Evolutionary conservation across 1,284 basidiomycete species (phyloP), one percentile per base, ranked within the genome.

Genomic region (Melampsora larici-populina): DNA sequence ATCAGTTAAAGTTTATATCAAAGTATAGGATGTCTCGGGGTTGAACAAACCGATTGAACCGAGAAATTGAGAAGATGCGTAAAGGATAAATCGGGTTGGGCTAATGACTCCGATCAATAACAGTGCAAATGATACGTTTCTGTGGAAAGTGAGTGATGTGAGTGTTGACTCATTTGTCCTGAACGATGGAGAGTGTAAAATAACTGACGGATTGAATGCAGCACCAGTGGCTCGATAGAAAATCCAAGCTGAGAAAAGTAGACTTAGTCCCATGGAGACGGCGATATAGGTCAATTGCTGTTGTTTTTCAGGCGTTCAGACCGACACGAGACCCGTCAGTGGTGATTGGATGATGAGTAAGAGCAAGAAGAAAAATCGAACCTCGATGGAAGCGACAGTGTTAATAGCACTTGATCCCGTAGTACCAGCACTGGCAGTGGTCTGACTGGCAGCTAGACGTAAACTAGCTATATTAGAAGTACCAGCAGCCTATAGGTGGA

Each of bases 211-310:
- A 62, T 78, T 78, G 63, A 78, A 78, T 18, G 76, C 76, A n/a
- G 88, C 89, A 8, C 90, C 90, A 0, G 90, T 90, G 67, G 90
- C 87, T 40, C 91, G 86, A 83, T 88, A 92, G 84, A 92, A 92
- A 60, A 91, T 84, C 89, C 90, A 91, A 7, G 88, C 89, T 2
- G 88, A 88, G 46, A 90, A 87, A 64, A 91, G 86, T 51, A 92
- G 86, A 74, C 88, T 88, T 70, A 92, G 83, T 1, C 90, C 90
- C 86, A 90, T 89, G 63, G 86, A 87, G 0, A 87, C 86, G 0
- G 89, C 87, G 62, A 89, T 88, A 84, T 90, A 90, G 80, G 89
- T 85, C 58, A 86, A 46, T 29, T 79, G 73, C 74, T 81, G 31
- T 24, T 1, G 13, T n/a, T 13, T 58, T 11, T 43, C 15, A 15